Base-by-base conservation (phyloP, 2,329 filamentous ascomycete species). In the Xylariaceae sp. region DNA sequence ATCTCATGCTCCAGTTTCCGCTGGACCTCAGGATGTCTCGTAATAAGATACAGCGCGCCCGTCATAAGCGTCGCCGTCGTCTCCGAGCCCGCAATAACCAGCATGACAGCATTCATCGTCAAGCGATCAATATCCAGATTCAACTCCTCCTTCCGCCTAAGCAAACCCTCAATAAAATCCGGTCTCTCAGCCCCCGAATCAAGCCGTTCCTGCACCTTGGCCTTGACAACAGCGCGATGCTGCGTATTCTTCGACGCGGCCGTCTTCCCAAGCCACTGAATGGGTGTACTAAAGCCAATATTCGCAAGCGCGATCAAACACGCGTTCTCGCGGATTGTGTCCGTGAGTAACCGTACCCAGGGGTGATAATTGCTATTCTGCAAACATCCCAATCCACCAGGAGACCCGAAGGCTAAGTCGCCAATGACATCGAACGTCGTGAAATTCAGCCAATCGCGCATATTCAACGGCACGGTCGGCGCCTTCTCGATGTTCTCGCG, bases 41-140 rank as follows among this genome's bases (percentile, higher is more conserved):
- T 66, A 7, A 82, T 68, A 3, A 77, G 67, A 60, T 73, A 81
- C 0, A 70, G 64, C 61, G 71, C 65, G 63, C 77, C 66, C 62
- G 73, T 68, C 13, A 82, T 70, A 2, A 77, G 68, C 0, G 78
- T 80, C 0, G 80, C 77, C 0, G 79, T 81, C 4, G 80, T 83
- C 64, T 82, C 80, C 2, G 76, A 78, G 3, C 80, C 79, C 4
- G 78, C 79, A 11, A 78, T 68, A 35, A 82, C 71, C 2, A 76
- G 65, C 9, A 72, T 63, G n/a, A 56, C 64, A 4, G 68, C 64
- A 55, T 72, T 72, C 42, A 53, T 57, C 2, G 58, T 58, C 17
- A 0, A 72, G 58, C 37, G 56, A 11, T 65, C 62, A 10, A 69
- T 45, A 23, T 54, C 60, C 23, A 71, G 57, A n/a, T 64, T 51